These are phyloP conservation scores for Gossypium gossypioides DNA, from an alignment of 441 rosid genomes.

Conservation along the genomic window DNA sequence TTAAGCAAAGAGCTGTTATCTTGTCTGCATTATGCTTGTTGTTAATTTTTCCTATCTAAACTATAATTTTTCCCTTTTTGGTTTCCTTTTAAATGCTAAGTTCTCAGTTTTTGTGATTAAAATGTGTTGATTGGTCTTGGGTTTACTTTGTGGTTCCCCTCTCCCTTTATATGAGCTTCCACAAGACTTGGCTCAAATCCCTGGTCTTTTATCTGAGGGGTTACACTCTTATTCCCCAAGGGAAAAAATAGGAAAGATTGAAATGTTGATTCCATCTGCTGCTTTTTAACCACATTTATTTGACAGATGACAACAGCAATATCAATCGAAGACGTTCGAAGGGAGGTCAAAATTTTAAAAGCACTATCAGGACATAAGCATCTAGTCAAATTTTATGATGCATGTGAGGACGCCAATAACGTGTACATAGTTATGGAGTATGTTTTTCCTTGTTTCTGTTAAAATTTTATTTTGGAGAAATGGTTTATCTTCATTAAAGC, in stretches of 20 bases:
- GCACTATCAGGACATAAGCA: conserved; percentile 78
- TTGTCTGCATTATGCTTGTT: not conserved
- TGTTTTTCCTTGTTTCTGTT: conserved; percentile 35
- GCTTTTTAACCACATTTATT: conserved; percentile 11
- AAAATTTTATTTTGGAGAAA: not conserved
- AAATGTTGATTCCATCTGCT: not conserved
- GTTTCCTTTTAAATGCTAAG: not conserved
- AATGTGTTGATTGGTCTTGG: not conserved
- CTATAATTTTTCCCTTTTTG: not conserved
- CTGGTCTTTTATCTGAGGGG: not conserved
- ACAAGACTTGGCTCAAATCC: not conserved
- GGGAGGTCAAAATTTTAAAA: conserved; percentile 83
- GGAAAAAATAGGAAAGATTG: not conserved
- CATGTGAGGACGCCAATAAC: conserved; percentile 85
- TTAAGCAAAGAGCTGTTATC: not conserved
- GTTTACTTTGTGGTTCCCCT: not conserved
- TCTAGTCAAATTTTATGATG: conserved; percentile 71
- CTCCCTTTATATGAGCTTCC: not conserved
- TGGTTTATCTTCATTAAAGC: conserved; percentile 12
- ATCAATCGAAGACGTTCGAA: conserved; percentile 85
- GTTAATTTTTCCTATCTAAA: not conserved
- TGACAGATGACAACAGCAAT: conserved; percentile 93
- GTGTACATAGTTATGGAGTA: conserved; percentile 98
- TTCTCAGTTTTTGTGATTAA: not conserved
- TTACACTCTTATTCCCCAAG: not conserved